A percentile compares a stretch with the other conserved stretches of the same genome.
Evolutionary conservation across 371 early-diverging fungal species (phyloP).

Genomic region (Mortierella sp.): DNA sequence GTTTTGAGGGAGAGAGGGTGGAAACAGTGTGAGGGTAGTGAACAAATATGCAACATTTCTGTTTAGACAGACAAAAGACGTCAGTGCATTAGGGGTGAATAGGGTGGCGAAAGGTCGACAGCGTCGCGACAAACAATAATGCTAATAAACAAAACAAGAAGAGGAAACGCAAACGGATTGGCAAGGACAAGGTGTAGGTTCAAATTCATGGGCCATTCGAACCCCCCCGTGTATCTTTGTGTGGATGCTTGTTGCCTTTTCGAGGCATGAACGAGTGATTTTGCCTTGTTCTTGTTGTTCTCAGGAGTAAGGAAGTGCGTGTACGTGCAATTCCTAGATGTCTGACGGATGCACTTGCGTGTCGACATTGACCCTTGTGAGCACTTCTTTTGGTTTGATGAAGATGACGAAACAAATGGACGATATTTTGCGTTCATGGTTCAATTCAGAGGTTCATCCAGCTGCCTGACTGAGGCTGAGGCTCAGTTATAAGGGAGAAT

Average conservation of each 20-base stretch:
- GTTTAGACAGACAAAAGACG: neutral
- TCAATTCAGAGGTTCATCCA: conserved; percentile 1
- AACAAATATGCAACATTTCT: neutral
- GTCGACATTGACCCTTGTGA: neutral
- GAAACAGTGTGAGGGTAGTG: neutral
- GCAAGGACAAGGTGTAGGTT: neutral
- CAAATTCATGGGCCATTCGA: neutral
- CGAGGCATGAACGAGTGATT: neutral
- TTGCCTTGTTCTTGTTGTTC: neutral
- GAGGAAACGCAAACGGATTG: too few relatives aligned
- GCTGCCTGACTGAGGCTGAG: neutral
- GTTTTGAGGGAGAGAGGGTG: neutral
- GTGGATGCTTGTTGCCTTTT: neutral
- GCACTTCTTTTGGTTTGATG: neutral
- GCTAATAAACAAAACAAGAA: neutral
- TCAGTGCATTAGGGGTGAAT: neutral
- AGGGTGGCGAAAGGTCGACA: neutral
- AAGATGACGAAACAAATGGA: conserved; percentile 7
- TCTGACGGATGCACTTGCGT: neutral
- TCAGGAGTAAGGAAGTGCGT: neutral
- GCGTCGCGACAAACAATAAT: neutral
- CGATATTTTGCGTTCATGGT: neutral
- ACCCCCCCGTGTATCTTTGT: neutral
- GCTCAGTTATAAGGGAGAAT: neutral
- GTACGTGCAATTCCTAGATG: neutral